These are phyloP conservation scores for Canavalia ensiformis DNA, from an alignment of 306 rosid genomes.

Conservation along the genomic window DNA sequence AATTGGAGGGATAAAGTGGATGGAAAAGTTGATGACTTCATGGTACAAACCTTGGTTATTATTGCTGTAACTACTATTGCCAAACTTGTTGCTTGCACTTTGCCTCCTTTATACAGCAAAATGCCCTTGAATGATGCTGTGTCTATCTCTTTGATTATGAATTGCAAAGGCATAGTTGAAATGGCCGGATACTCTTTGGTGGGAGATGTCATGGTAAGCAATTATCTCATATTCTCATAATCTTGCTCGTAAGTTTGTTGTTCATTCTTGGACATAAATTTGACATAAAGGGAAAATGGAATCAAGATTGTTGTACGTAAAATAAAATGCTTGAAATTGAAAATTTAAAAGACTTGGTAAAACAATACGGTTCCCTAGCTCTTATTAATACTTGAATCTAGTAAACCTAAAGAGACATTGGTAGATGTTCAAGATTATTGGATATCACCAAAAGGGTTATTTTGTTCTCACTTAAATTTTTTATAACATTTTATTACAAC, in stretches of 20 bases:
- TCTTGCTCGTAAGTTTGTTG: neutral
- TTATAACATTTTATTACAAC: no score
- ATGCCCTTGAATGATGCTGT: constrained; percentile 61
- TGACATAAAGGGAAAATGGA: neutral
- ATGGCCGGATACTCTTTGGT: constrained; percentile 51
- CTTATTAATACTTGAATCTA: no score
- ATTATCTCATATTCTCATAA: neutral
- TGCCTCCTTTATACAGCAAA: constrained; percentile 45
- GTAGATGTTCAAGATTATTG: no score
- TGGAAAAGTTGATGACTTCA: constrained; percentile 22
- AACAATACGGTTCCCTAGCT: no score
- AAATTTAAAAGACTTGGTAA: no score
- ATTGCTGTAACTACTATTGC: neutral
- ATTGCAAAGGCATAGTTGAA: constrained; percentile 71
- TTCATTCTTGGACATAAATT: neutral
- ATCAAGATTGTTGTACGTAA: neutral
- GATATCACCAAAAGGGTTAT: no score
- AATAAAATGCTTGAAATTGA: neutral
- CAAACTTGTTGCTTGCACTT: constrained; percentile 55
- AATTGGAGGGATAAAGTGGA: neutral
- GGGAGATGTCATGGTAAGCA: constrained; percentile 54
- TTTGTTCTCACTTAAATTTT: no score
- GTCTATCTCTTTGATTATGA: constrained; percentile 61
- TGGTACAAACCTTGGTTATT: constrained; percentile 35
- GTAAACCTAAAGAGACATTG: no score